Percentiles rank a stretch among this genome's conserved stretches.
These are phyloP conservation scores for Hirschioporus abietinus DNA, from an alignment of 768 basidiomycete species.

Conservation along the genomic window DNA sequence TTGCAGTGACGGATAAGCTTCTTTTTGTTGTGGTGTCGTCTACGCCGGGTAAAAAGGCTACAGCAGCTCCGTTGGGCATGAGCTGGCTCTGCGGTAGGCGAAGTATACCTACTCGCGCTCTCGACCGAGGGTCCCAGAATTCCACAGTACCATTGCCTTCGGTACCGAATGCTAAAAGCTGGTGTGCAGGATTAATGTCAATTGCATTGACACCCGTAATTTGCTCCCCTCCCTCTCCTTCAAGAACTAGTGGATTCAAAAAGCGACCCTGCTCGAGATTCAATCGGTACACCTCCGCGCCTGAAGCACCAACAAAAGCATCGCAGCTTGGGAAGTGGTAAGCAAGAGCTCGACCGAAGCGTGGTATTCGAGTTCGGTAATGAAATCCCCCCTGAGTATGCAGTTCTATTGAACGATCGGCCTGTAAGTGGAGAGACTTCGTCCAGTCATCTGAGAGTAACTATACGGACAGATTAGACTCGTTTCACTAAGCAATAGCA, in stretches of 20 bases:
- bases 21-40: constrained; percentile 26
- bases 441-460: constrained; percentile 98
- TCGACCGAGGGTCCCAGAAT: constrained; percentile 93
- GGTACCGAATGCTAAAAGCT: constrained; percentile 82
- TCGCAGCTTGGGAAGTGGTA: constrained; percentile 96
- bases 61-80: constrained; percentile 32
- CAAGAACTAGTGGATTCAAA: constrained; percentile 70
- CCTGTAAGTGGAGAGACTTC: constrained; percentile 94
- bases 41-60: constrained; percentile 29
- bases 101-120: constrained; percentile 67
- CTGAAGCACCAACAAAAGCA: constrained; percentile 77
- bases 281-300: constrained; percentile 85
- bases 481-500: constrained; percentile 5
- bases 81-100: constrained; percentile 52
- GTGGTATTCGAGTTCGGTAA: constrained; percentile 90
- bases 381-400: constrained; percentile 94
- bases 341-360: constrained; percentile 85
- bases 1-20: constrained; percentile 68
- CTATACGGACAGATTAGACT: constrained; percentile 33
- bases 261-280: constrained; percentile 96
- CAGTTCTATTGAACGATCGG: constrained; percentile 88
- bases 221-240: constrained; percentile 42
- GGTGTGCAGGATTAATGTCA: constrained; percentile 91
- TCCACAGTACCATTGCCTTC: constrained; percentile 86
- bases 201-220: constrained; percentile 85